phyloP scores from a whole-genome alignment of 2,329 filamentous ascomycete genomes.

The Phoma sp. region DNA sequence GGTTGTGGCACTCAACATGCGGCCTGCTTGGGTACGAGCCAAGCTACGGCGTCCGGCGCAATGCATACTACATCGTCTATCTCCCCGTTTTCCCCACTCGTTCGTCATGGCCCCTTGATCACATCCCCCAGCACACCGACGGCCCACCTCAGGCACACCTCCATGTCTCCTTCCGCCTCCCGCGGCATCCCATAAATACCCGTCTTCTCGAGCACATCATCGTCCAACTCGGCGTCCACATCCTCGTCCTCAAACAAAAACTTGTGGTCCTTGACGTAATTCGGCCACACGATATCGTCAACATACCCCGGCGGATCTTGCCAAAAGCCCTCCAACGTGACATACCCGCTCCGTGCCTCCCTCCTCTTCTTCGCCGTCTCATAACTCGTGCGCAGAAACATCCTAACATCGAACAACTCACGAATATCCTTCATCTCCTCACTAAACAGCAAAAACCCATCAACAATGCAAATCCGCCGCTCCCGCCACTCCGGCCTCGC shows the following conservation, averaged over 20 bases:
- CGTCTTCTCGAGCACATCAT: conserved; percentile 43
- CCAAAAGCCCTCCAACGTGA: conserved; percentile 89
- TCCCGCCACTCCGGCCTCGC: conserved; percentile 25
- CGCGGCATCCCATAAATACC: conserved; percentile 50
- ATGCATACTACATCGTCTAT: background rate
- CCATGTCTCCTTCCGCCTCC: conserved; percentile 46
- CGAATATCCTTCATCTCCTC: conserved; percentile 61
- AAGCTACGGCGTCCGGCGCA: conserved; percentile 14
- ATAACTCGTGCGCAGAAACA: conserved; percentile 77
- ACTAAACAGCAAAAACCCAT: conserved; percentile 87
- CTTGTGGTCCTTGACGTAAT: conserved; percentile 81
- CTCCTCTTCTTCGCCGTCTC: conserved; percentile 69
- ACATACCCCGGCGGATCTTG: conserved; percentile 93
- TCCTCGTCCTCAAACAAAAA: conserved; percentile 79
- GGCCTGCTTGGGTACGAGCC: background rate
- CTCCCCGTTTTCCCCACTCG: background rate
- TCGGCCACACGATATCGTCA: conserved; percentile 93
- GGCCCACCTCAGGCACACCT: conserved; percentile 42
- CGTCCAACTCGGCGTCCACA: conserved; percentile 65
- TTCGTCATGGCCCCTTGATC: conserved; percentile 22
- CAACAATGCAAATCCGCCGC: conserved; percentile 69
- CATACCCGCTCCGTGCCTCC: conserved; percentile 76
- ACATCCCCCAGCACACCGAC: conserved; percentile 31
- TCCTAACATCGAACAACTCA: conserved; percentile 72
- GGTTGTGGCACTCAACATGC: background rate